Conservation (phyloP, 805 yeast species). For the Candida ipomoeae region DNA sequence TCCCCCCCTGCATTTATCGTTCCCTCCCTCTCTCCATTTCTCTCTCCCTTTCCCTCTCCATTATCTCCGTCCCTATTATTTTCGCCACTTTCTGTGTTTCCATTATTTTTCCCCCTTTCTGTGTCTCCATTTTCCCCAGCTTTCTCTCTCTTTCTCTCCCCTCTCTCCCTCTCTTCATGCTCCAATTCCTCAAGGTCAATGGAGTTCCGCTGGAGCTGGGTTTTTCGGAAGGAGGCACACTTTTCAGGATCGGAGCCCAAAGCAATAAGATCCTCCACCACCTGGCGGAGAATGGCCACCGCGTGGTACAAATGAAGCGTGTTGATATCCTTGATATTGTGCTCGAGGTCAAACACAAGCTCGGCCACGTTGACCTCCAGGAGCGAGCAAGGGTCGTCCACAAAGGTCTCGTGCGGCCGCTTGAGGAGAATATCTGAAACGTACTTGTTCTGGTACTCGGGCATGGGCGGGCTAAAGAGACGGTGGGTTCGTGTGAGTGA, state of each 20-base stretch:
- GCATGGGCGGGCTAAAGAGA: slow-evolving; percentile 1
- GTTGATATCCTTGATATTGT: slow-evolving; percentile 31
- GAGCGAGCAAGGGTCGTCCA: slow-evolving; percentile 34
- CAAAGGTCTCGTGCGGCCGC: slow-evolving; percentile 36
- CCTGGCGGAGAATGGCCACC: slow-evolving; percentile 25
- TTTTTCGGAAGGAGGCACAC: slow-evolving; percentile 22
- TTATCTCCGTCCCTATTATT: background rate
- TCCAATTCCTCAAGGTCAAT: slow-evolving; percentile 12
- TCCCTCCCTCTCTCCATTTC: background rate
- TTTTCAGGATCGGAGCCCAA: slow-evolving; percentile 24
- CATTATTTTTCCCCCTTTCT: background rate
- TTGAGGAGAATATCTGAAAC: slow-evolving; percentile 35
- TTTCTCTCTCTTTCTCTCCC: background rate
- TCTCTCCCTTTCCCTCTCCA: background rate
- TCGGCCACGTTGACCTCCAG: slow-evolving; percentile 34
- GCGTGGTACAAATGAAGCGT: slow-evolving; percentile 35
- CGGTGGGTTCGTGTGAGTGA: background rate
- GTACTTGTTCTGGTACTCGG: slow-evolving; percentile 12
- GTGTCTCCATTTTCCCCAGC: background rate
- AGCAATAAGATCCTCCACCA: slow-evolving; percentile 31
- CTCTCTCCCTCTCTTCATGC: background rate
- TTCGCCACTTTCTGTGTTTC: too few species aligned
- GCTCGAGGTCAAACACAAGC: slow-evolving; percentile 30
- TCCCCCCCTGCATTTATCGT: background rate
- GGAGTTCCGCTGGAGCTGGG: slow-evolving; percentile 22